phyloP scores from a whole-genome alignment of 306 rosid genomes.

The Begonia loranthoides region DNA sequence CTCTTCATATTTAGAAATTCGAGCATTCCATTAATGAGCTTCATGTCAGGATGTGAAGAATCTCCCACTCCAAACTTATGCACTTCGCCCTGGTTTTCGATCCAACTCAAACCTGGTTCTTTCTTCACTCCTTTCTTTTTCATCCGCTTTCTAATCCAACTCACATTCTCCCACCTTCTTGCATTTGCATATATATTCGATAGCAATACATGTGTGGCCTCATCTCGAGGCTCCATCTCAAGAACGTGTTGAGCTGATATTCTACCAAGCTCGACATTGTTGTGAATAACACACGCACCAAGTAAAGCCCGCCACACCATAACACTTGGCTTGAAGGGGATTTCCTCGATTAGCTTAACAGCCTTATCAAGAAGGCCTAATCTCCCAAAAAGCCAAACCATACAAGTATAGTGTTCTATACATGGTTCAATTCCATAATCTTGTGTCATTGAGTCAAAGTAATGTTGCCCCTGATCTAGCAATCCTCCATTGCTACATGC shows the following conservation, averaged over 20 bases:
- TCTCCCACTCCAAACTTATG: slow-evolving; percentile 57
- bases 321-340: slow-evolving; percentile 56
- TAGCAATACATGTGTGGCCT: slow-evolving; percentile 54
- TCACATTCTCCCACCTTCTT: slow-evolving; percentile 53
- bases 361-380: slow-evolving; percentile 57
- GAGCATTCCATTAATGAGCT: slow-evolving; percentile 44
- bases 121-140: slow-evolving; percentile 62
- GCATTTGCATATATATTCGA: slow-evolving; percentile 68
- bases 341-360: slow-evolving; percentile 45
- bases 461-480: slow-evolving; percentile 30
- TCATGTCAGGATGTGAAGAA: slow-evolving; percentile 51
- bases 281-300: slow-evolving; percentile 68
- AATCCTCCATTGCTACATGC: slow-evolving; percentile 41
- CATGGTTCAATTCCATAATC: slow-evolving; percentile 45
- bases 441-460: slow-evolving; percentile 26
- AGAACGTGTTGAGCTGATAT: slow-evolving; percentile 46
- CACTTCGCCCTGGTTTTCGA: slow-evolving; percentile 45
- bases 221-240: slow-evolving; percentile 64
- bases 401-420: slow-evolving; percentile 72
- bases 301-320: slow-evolving; percentile 83
- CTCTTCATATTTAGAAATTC: slow-evolving; percentile 47
- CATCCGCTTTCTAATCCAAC: slow-evolving; percentile 54
- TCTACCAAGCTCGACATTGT: slow-evolving; percentile 45
- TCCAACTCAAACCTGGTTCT: slow-evolving; percentile 85
- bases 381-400: slow-evolving; percentile 49